A percentile compares a stretch with the other conserved stretches of the same genome.
Evolutionary conservation across 768 basidiomycete species (phyloP).

Genomic region (Trametes cubensis): DNA sequence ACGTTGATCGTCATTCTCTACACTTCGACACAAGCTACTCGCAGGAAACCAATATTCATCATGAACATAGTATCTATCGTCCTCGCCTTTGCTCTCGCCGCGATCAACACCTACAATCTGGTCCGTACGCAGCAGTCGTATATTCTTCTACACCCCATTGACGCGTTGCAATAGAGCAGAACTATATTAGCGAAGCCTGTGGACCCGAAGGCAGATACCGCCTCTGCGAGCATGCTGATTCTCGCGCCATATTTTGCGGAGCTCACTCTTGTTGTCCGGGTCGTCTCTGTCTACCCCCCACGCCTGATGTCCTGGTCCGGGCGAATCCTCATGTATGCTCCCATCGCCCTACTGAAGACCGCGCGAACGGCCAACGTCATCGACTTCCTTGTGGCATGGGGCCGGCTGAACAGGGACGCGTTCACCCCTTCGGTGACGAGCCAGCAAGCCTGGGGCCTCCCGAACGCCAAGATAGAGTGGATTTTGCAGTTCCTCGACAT

Average conservation of each 20-base stretch:
- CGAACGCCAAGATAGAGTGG: constrained; percentile 35
- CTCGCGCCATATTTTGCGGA: constrained; percentile 41
- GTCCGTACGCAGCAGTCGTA: background rate
- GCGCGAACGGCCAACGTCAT: constrained; percentile 33
- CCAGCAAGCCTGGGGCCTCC: constrained; percentile 8
- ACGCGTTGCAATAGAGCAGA: background rate
- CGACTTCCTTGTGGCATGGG: constrained; percentile 12
- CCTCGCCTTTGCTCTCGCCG: constrained; percentile 6
- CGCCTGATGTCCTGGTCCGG: constrained; percentile 21
- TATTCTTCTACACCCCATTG: background rate
- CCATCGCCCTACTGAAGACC: constrained; percentile 36
- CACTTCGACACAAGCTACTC: constrained; percentile 29
- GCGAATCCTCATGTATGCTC: constrained; percentile 30
- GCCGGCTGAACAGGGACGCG: background rate
- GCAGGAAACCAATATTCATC: constrained; percentile 30
- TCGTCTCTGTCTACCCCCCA: constrained; percentile 40
- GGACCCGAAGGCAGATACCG: background rate
- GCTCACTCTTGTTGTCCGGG: constrained; percentile 40
- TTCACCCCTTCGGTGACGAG: constrained; percentile 7
- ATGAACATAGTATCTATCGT: constrained; percentile 31
- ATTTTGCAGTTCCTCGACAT: constrained; percentile 40
- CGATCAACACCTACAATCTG: constrained; percentile 4
- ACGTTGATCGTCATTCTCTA: constrained; percentile 26
- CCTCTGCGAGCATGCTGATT: constrained; percentile 12
- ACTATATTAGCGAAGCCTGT: background rate